Base-by-base conservation (phyloP, 495 filamentous ascomycete genomes). In the Viridothelium virens region DNA sequence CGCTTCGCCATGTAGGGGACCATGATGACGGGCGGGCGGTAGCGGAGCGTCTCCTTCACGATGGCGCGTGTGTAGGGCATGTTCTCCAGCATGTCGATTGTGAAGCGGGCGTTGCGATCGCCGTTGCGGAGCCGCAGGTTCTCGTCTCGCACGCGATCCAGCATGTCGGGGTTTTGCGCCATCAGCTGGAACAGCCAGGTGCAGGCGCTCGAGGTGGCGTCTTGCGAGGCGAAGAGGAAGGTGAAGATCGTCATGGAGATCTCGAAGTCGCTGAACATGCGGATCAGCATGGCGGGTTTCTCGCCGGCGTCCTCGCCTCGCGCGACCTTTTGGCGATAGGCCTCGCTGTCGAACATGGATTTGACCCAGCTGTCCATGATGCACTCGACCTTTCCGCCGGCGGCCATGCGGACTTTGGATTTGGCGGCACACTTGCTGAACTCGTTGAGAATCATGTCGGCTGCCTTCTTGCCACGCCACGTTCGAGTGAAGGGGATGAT, bases 1-100 rank as follows among this genome's bases (percentile, higher is more conserved):
- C 96, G 96, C 88, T 97, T 98, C 71, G 85, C 90, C 63, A 95
- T 75, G 75, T 97, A 97, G 44, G 94, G 94, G 61, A 96, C 91
- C 94, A 98, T 97, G 79, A 97, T 84, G 70, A 98, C 94, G 66
- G 94, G 94, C 53, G 94, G 95, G 56, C 95, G 89, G 81, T 96
- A 97, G 69, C 94, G 89, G 50, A 98, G 85, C 44, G 89, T 88
- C 81, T 98, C 94, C 73, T 94, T 91, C 65, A 98, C 89, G 62
- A 96, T 89, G 48, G 91, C 94, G 63, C 91, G 90, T 38, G 94
- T 97, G 72, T 94, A 97, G 6, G 86, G 82, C 87, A 96, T 85
- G 65, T 86, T 84, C 70, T 97, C 94, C 36, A 97, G 81, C 78
- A 92, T 80, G 44, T 96, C 92, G 77, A 97, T 84, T 65, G 83